A percentile compares a stretch with the other conserved stretches of the same genome.
Evolutionary conservation across 2,329 filamentous ascomycete species (phyloP).

Genomic region (Ambrosiella cleistominuta): DNA sequence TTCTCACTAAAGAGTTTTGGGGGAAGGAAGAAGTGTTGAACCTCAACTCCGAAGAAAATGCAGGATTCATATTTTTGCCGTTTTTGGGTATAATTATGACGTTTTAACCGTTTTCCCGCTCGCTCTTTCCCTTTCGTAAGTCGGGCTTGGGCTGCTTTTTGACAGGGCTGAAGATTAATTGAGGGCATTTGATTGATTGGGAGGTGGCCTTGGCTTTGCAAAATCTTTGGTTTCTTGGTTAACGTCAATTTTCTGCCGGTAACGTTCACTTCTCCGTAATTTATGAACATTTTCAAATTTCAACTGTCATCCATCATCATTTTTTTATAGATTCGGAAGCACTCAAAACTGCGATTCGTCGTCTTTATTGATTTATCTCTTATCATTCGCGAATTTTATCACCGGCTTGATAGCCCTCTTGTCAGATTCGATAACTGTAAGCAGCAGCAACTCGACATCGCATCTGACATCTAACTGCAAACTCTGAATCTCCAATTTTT

Average conservation of each 20-base stretch:
- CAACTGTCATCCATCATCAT: background rate
- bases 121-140: constrained; percentile 1
- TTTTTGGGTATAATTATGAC: background rate
- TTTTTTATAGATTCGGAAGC: background rate
- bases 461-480: no score
- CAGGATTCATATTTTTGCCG: background rate
- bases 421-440: no score
- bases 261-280: background rate
- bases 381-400: background rate
- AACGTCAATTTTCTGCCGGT: background rate
- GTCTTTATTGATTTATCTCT: background rate
- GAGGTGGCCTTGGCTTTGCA: background rate
- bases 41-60: background rate
- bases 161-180: background rate
- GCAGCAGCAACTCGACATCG: no score
- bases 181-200: background rate
- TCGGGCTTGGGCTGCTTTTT: background rate
- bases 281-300: no score
- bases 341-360: background rate
- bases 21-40: no score
- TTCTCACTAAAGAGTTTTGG: no score
- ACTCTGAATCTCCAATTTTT: background rate
- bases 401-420: no score
- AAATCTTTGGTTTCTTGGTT: background rate
- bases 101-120: background rate